These are phyloP conservation scores for Dendrobium catenatum DNA, from an alignment of 106 monocot genomes.

Conservation along the genomic window DNA sequence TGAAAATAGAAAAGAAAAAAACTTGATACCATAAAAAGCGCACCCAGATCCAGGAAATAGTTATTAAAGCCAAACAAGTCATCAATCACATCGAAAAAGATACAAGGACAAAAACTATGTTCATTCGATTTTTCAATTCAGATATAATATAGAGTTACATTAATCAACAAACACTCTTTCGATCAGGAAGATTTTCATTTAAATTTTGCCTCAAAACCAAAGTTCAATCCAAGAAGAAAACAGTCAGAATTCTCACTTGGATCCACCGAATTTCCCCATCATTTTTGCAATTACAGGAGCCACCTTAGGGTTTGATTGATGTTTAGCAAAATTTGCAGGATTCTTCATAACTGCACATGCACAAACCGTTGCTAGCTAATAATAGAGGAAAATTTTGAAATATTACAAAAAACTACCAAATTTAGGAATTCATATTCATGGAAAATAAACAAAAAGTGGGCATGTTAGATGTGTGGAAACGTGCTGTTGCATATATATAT, in stretches of 20 bases:
- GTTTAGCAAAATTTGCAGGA: constrained; percentile 83
- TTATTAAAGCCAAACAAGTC: neutral
- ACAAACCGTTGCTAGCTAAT: neutral
- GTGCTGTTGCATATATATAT: too few relatives aligned
- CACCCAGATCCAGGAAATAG: neutral
- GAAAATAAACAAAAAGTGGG: too few relatives aligned
- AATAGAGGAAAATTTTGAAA: neutral
- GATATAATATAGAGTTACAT: neutral
- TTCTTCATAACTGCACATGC: constrained; percentile 79
- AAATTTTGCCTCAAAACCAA: neutral
- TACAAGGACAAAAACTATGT: neutral
- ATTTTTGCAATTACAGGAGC: constrained; percentile 89
- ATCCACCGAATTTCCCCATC: constrained; percentile 82
- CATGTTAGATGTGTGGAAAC: too few relatives aligned
- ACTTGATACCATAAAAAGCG: too few relatives aligned
- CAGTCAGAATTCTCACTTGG: constrained; percentile 15
- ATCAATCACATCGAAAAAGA: too few relatives aligned
- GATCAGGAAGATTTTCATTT: neutral
- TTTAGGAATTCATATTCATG: too few relatives aligned
- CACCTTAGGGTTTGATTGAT: constrained; percentile 89
- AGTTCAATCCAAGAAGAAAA: neutral
- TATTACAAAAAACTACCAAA: too few relatives aligned
- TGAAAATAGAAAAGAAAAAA: too few relatives aligned
- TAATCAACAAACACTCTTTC: neutral
- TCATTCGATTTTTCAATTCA: neutral